Percentiles rank a stretch among this genome's conserved stretches.
These are phyloP conservation scores for Albophoma yamanashiensis DNA, from an alignment of 2,329 filamentous ascomycete genomes.

Conservation along the genomic window DNA sequence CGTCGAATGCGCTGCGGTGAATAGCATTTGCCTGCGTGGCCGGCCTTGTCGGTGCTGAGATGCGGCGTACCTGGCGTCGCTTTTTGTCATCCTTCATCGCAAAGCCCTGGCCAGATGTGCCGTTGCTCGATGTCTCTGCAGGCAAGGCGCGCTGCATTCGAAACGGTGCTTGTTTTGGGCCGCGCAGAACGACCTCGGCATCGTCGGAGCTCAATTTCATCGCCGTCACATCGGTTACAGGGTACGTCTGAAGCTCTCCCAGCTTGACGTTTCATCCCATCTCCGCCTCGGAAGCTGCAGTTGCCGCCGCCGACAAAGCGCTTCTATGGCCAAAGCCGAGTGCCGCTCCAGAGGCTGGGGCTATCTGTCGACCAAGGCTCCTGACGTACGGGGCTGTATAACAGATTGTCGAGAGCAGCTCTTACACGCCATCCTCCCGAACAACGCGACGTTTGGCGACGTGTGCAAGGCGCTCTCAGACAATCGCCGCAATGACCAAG, in stretches of 20 bases:
- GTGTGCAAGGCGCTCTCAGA: slow-evolving; percentile 21
- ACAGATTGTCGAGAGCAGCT: slow-evolving; percentile 21
- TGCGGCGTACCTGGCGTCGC: background rate
- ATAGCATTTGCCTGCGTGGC: background rate
- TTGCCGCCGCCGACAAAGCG: background rate
- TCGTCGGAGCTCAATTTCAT: background rate
- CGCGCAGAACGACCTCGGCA: background rate
- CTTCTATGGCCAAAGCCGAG: background rate
- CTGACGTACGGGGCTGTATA: slow-evolving; percentile 23
- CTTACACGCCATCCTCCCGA: slow-evolving; percentile 15
- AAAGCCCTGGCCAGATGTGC: background rate
- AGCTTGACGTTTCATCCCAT: background rate
- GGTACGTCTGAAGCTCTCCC: background rate
- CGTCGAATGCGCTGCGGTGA: background rate
- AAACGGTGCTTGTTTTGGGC: background rate
- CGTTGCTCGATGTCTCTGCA: background rate
- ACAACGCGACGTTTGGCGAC: slow-evolving; percentile 16
- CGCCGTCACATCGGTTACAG: background rate
- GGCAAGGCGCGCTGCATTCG: background rate
- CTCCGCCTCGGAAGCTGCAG: background rate
- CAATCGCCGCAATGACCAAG: slow-evolving; percentile 11
- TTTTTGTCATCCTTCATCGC: background rate
- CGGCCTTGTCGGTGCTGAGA: background rate
- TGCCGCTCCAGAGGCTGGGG: slow-evolving; percentile 17
- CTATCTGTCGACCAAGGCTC: slow-evolving; percentile 15